Base-by-base conservation (phyloP, 140 eudicot species). In the Flaveria floridana region DNA sequence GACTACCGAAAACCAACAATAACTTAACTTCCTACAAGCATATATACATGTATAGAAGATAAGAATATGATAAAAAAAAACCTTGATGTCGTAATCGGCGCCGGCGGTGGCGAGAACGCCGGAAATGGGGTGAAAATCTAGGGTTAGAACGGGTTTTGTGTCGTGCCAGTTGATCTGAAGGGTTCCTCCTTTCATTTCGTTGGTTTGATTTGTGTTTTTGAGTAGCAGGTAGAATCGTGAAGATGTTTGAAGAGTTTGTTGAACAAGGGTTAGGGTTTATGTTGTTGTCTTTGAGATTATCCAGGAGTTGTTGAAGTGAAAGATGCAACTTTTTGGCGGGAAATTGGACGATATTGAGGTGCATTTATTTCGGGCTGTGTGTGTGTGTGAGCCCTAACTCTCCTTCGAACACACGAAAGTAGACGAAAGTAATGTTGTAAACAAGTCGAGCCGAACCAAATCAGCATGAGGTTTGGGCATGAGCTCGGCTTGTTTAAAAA, bases 131-230 rank as follows among this genome's bases (percentile, higher is more conserved):
- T 94, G 96, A 25, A 94, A 94, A 85, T 94, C 99, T 76, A 92
- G 95, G 89, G 97, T 65, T 68, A 94, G 86, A 21, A 94, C 99
- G 4, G 99, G 97, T 76, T 88, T 91, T 0, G 87, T 82, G 82
- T 85, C 97, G 87, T 94, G 99, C 99, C 99, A 94, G 74, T 86
- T 88, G 82, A 94, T 94, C 85, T 94, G 99, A 51, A 94, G 85
- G 1, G 97, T 90, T 37, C 99, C 99, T 59, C 97, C 99, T 75
- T 80, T 94, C 99, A 94, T 94, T 74, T 26, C 51, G 10, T 30
- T 46, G 25, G 12, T 77, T 50, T 50, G 11, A 42, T 52, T 81
- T 34, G 61, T 18, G 47, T 7, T 21, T 47, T 21, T 28, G 72
- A 18, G 37, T 13, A 34, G 44, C 26, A 10, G 6, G 16, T 41